Percentiles rank a stretch among this genome's conserved stretches.
These are phyloP conservation scores for Quercus parvula DNA, from an alignment of 306 rosid species.

Conservation along the genomic window DNA sequence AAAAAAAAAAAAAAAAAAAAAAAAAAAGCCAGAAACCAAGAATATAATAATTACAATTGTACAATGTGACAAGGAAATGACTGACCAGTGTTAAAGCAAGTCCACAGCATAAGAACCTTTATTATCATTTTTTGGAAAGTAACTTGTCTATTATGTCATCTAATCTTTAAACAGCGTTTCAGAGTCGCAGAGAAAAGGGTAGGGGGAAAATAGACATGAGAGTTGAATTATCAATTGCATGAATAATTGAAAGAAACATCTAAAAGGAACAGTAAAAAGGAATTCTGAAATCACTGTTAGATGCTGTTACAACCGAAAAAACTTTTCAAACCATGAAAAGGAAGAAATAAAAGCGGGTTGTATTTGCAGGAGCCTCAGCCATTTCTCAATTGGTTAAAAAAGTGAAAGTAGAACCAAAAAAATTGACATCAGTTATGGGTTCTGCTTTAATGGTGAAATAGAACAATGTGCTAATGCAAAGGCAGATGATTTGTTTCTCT, in stretches of 20 bases:
- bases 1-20: no score
- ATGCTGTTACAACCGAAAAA: conserved; percentile 15
- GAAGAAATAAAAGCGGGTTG: not conserved
- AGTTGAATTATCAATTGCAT: conserved; percentile 14
- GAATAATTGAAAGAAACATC: conserved; percentile 38
- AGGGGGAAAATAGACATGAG: conserved; percentile 19
- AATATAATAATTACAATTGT: not conserved
- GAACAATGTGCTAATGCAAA: conserved; percentile 4
- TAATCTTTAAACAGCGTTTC: conserved; percentile 18
- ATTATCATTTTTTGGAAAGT: not conserved
- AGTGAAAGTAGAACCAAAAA: conserved; percentile 1
- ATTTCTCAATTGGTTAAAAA: conserved; percentile 1
- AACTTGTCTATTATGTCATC: no score
- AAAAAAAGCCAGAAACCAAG: not conserved
- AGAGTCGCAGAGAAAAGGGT: conserved; percentile 19
- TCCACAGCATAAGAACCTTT: conserved; percentile 15
- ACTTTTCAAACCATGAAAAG: conserved; percentile 17
- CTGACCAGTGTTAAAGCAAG: conserved; percentile 26
- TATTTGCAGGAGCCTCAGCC: not conserved
- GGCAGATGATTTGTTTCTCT: conserved; percentile 21
- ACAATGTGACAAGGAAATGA: conserved; percentile 19
- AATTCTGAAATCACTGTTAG: not conserved
- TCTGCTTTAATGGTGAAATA: conserved; percentile 20
- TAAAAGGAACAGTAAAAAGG: conserved; percentile 19
- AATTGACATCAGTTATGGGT: not conserved